These are phyloP conservation scores for Cercospora zeae-maydis DNA, from an alignment of 2,329 filamentous ascomycete genomes.

Conservation along the genomic window DNA sequence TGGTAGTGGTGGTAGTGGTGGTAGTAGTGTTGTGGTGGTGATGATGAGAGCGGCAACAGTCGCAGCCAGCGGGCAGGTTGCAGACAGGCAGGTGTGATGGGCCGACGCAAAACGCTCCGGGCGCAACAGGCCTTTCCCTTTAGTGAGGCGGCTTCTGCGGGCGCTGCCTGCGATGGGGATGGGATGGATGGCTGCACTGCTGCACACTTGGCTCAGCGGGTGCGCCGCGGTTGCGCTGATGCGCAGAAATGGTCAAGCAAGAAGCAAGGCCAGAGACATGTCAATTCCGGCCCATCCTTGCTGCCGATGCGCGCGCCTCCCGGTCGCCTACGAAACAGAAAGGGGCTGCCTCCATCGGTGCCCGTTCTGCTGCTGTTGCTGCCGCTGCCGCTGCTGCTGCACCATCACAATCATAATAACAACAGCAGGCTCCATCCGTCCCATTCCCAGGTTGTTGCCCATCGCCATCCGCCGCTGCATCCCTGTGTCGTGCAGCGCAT, in stretches of 20 bases:
- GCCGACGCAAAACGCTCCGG: neutral
- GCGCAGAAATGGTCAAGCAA: no score
- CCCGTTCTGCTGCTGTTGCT: neutral
- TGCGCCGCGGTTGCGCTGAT: neutral
- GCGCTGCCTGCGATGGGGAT: neutral
- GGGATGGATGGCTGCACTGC: no score
- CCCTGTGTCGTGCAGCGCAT: neutral
- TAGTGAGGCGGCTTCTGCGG: no score
- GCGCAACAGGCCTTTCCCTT: neutral
- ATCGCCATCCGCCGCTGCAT: neutral
- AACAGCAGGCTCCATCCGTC: no score
- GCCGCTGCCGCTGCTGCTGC: no score
- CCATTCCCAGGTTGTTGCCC: neutral
- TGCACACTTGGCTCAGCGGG: neutral
- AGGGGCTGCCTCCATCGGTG: neutral
- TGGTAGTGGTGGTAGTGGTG: no score
- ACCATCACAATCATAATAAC: no score
- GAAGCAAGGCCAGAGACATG: neutral
- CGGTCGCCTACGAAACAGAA: neutral
- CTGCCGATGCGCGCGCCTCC: neutral
- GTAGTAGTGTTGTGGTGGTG: no score
- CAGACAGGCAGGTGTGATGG: neutral
- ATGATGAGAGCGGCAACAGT: neutral
- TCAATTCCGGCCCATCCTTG: neutral
- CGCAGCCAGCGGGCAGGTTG: no score